Conservation (phyloP, 108 stramenopile genomes). For the Phaeodactylum tricornutum region DNA sequence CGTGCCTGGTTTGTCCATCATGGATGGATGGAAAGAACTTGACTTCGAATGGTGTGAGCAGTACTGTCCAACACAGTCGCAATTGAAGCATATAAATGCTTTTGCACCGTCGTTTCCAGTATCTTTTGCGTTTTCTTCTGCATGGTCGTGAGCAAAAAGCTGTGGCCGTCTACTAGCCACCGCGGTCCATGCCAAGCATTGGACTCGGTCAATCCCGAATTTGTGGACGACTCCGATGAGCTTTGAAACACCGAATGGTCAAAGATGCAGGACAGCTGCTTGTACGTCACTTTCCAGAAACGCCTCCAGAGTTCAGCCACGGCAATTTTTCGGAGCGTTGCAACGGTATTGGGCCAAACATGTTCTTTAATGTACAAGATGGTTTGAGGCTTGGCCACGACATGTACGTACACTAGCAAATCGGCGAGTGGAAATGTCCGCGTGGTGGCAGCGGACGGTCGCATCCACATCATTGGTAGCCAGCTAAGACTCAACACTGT, state of each 20-base stretch:
- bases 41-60: too few species aligned
- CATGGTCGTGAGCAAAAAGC: slow-evolving; percentile 4
- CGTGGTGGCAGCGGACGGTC: too few species aligned
- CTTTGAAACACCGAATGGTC: too few species aligned
- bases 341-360: neutral
- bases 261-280: neutral
- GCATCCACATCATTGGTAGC: neutral
- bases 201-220: neutral
- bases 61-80: neutral
- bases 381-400: neutral
- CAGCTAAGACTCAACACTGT: neutral
- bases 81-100: neutral
- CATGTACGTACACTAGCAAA: neutral
- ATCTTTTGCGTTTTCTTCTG: slow-evolving; percentile 2
- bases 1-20: too few species aligned
- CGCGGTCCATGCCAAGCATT: neutral
- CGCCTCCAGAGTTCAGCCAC: slow-evolving; percentile 16
- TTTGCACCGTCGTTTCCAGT: slow-evolving; percentile 1
- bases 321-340: slow-evolving; percentile 8
- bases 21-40: too few species aligned
- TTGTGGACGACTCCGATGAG: neutral
- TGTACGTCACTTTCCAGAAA: slow-evolving; percentile 10
- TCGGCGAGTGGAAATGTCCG: slow-evolving; percentile 1
- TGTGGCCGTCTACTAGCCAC: neutral
- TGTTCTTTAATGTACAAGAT: neutral